These are phyloP conservation scores for Dendrothele bispora DNA, from an alignment of 768 basidiomycete genomes.

Conservation along the genomic window DNA sequence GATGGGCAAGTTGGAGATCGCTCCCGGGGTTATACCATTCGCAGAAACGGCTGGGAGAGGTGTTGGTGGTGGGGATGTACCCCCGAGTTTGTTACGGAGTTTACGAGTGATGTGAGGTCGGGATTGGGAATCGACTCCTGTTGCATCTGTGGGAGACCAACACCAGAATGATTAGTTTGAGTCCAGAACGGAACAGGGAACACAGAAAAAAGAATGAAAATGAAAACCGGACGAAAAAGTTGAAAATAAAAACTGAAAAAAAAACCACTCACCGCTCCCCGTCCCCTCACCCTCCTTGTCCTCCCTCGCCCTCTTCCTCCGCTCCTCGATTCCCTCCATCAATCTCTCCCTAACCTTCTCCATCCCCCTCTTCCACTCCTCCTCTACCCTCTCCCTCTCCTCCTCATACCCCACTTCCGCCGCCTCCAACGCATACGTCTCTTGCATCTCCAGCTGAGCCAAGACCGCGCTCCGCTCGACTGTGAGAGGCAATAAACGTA, in stretches of 20 bases:
- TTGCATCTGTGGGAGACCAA: slow-evolving; percentile 57
- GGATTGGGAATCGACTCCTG: slow-evolving; percentile 73
- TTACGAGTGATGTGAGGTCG: slow-evolving; percentile 83
- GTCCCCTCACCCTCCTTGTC: slow-evolving; percentile 91
- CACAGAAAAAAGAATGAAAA: no score
- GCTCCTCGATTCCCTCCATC: slow-evolving; percentile 83
- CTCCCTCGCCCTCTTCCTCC: slow-evolving; percentile 74
- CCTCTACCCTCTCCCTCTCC: slow-evolving; percentile 77
- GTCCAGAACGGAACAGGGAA: slow-evolving; percentile 6
- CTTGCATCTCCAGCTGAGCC: slow-evolving; percentile 63
- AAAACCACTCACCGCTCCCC: slow-evolving; percentile 50
- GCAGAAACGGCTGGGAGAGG: slow-evolving; percentile 46
- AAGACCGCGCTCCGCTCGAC: slow-evolving; percentile 77
- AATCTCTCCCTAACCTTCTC: slow-evolving; percentile 76
- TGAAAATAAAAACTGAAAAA: not conserved
- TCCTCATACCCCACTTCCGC: slow-evolving; percentile 74
- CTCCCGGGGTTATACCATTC: slow-evolving; percentile 32
- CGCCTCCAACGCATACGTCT: slow-evolving; percentile 65
- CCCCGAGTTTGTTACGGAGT: slow-evolving; percentile 77
- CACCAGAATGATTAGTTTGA: slow-evolving; percentile 5
- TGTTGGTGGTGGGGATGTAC: slow-evolving; percentile 77
- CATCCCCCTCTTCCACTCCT: slow-evolving; percentile 76
- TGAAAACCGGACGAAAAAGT: slow-evolving; percentile 2
- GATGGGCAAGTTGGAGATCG: slow-evolving; percentile 53
- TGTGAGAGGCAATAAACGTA: slow-evolving; percentile 72